A percentile compares a stretch with the other conserved stretches of the same genome.
Evolutionary conservation across 176 grass and related monocot genomes (phyloP).

Genomic region (Phoenix roebelenii): DNA sequence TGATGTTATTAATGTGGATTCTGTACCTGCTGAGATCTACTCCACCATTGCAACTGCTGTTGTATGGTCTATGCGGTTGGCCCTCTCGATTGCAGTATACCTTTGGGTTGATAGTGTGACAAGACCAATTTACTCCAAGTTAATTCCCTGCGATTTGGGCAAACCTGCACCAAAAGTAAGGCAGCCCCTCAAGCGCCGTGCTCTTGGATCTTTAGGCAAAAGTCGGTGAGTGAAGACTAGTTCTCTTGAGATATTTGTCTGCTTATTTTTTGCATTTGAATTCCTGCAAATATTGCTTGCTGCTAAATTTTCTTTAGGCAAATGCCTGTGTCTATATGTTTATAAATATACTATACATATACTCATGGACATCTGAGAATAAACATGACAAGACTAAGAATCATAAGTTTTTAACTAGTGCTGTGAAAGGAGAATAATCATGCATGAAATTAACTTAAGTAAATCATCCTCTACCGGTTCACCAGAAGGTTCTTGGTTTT

Average conservation of each 20-base stretch:
- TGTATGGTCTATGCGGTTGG: conserved; percentile 27
- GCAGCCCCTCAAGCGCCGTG: conserved; percentile 4
- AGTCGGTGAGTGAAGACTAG: conserved; percentile 10
- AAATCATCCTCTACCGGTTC: too few species aligned
- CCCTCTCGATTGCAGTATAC: conserved; percentile 21
- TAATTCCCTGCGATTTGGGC: conserved; percentile 27
- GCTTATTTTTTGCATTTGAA: background rate
- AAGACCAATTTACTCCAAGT: conserved; percentile 26
- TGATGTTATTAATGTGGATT: conserved; percentile 31
- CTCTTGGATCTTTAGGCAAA: conserved; percentile 26
- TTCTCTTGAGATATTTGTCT: background rate
- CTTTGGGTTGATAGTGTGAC: conserved; percentile 18
- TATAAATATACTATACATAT: too few species aligned
- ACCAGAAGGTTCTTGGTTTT: too few species aligned
- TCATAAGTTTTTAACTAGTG: too few species aligned
- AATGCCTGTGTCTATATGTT: too few species aligned
- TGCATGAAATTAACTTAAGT: too few species aligned
- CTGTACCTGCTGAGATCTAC: conserved; percentile 30
- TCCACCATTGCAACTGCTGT: conserved; percentile 24
- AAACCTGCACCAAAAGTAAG: conserved; percentile 9
- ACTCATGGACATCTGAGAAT: too few species aligned
- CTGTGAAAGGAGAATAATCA: too few species aligned
- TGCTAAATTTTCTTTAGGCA: too few species aligned
- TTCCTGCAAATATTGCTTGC: too few species aligned
- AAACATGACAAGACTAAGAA: too few species aligned